Conservation (phyloP, 768 basidiomycete species). For the Termitomyces sp. region DNA sequence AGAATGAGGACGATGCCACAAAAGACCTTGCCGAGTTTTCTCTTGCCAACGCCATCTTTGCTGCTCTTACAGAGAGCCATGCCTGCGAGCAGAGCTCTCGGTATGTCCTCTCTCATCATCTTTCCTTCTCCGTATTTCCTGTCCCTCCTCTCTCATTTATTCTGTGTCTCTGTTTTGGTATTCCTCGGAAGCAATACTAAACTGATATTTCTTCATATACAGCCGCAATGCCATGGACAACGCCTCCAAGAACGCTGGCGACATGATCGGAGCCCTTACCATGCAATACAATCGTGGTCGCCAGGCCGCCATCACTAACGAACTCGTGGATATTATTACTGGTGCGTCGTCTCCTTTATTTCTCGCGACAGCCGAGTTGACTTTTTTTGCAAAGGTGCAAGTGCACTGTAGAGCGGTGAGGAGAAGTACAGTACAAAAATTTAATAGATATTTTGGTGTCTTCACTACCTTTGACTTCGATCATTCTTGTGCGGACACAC, state of each 20-base stretch:
- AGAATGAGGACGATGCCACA: constrained; percentile 95
- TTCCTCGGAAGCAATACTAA: no score
- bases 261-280: constrained; percentile 85
- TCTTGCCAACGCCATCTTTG: constrained; percentile 93
- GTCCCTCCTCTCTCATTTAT: background rate
- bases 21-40: constrained; percentile 94
- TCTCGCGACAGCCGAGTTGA: background rate
- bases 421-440: background rate
- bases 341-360: constrained; percentile 40
- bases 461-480: background rate
- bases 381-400: constrained; percentile 29
- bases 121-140: background rate
- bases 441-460: background rate
- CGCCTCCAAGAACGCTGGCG: constrained; percentile 95
- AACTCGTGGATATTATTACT: constrained; percentile 89
- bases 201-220: constrained; percentile 2
- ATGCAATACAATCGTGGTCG: constrained; percentile 99
- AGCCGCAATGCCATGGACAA: constrained; percentile 99
- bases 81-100: constrained; percentile 92
- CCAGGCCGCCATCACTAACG: constrained; percentile 96
- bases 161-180: background rate
- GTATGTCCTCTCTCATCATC: constrained; percentile 31
- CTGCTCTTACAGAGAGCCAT: constrained; percentile 90
- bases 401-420: constrained; percentile 28
- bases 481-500: background rate